Evolutionary conservation across 306 rosid genomes (phyloP), one percentile per base, ranked within the genome.

Genomic region (Pterocarpus macrocarpus): DNA sequence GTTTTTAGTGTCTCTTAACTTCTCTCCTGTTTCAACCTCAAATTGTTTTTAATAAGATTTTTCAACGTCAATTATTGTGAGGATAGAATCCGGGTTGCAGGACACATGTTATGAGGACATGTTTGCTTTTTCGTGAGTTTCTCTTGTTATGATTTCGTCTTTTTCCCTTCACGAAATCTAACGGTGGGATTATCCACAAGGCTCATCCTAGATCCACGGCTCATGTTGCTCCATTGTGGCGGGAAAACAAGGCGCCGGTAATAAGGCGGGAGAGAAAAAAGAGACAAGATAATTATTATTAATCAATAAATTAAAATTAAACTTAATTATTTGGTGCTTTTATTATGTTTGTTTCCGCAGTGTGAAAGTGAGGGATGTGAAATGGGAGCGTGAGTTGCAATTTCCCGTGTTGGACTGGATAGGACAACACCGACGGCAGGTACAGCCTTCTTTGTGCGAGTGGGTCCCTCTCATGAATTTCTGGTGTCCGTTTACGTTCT

Each of bases 401-500:
- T 55, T 68, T 81, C 77, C 84, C 58, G 82, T 16, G 87, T 13
- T 57, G 85, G 81, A 88, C 12, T 41, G 83, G 79, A 90, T 87
- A 88, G 85, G 92, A 92, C 97, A 87, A 88, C 90, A 86, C 97
- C 90, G 91, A 87, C 94, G 91, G 89, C 90, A 78, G 92, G 91
- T 88, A 77, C 76, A 89, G 89, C 76, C 77, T 73, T 80, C 71
- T 81, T 69, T 81, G 69, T 22, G 38, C 71, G 52, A 8, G 88
- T 81, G 94, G 94, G 89, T 22, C 90, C 93, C 86, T 0, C 85
- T 1, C 15, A 80, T 87, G 59, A 81, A 88, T 79, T 83, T 65
- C 88, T 38, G 89, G 86, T 78, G 86, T 75, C 91, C 86, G 86
- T 86, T 78, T 89, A 59, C 88, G 86, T 77, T 76, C 81, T 36